These are phyloP conservation scores for Cokeromyces recurvatus DNA, from an alignment of 371 early-diverging fungal species.

Conservation along the genomic window DNA sequence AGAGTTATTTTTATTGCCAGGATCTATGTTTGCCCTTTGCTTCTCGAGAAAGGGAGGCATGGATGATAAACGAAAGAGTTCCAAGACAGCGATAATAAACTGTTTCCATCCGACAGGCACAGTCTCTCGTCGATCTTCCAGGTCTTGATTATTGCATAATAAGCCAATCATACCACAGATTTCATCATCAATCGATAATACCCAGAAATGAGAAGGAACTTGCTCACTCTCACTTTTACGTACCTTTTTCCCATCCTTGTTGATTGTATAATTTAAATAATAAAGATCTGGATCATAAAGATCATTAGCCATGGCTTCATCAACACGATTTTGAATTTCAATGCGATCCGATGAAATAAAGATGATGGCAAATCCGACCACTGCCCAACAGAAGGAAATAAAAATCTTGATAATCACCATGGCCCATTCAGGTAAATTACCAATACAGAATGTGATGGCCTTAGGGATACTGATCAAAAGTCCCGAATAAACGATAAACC, in stretches of 20 bases:
- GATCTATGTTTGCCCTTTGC: background rate
- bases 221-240: constrained; percentile 25
- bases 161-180: constrained; percentile 39
- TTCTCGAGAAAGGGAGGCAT: constrained; percentile 7
- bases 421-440: constrained; percentile 17
- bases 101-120: constrained; percentile 22
- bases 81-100: constrained; percentile 6
- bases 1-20: background rate
- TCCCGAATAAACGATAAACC: constrained; percentile 29
- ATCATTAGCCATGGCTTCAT: constrained; percentile 34
- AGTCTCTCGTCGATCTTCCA: constrained; percentile 17
- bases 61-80: constrained; percentile 11
- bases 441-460: background rate
- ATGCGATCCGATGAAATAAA: constrained; percentile 31
- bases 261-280: constrained; percentile 27
- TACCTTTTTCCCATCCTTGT: constrained; percentile 23
- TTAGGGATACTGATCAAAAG: constrained; percentile 22
- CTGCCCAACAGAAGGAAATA: constrained; percentile 29
- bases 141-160: constrained; percentile 18
- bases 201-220: constrained; percentile 45
- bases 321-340: constrained; percentile 22
- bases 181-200: constrained; percentile 29
- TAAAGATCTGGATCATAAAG: constrained; percentile 35
- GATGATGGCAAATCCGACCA: constrained; percentile 25
- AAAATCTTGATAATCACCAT: constrained; percentile 15